A percentile compares a stretch with the other conserved stretches of the same genome.
These are phyloP conservation scores for Aechmea fasciata DNA, from an alignment of 176 grass and related monocot species.

Conservation along the genomic window DNA sequence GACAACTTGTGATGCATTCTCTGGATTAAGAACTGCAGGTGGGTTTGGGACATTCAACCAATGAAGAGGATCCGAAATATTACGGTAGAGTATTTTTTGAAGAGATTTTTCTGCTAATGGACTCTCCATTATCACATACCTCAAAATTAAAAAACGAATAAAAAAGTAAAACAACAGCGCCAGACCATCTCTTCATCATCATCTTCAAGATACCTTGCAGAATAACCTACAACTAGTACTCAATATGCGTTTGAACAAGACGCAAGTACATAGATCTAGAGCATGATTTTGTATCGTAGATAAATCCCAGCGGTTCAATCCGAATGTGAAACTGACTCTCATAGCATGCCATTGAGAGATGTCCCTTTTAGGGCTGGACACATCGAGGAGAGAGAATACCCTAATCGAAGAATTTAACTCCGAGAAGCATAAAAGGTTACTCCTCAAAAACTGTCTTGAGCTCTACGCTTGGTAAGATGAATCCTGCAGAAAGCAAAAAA, in stretches of 20 bases:
- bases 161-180: conserved; percentile 40
- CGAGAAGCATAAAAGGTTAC: background rate
- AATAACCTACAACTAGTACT: background rate
- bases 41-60: conserved; percentile 61
- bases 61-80: conserved; percentile 44
- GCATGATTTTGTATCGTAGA: background rate
- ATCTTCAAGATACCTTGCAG: conserved; percentile 9
- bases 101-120: conserved; percentile 66
- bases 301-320: background rate
- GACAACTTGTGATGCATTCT: conserved; percentile 45
- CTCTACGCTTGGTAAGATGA: background rate
- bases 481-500: background rate
- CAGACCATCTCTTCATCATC: conserved; percentile 99
- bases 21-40: conserved; percentile 49
- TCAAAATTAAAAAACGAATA: conserved; percentile 60
- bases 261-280: background rate
- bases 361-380: background rate
- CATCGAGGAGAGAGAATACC: background rate
- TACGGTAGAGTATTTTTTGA: conserved; percentile 59
- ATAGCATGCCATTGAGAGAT: background rate
- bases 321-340: background rate
- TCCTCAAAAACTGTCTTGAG: background rate
- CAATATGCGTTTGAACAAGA: background rate
- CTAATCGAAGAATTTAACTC: background rate
- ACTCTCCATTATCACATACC: conserved; percentile 74